phyloP scores from a whole-genome alignment of 2,329 filamentous ascomycete genomes.

The Microdochium nivale region DNA sequence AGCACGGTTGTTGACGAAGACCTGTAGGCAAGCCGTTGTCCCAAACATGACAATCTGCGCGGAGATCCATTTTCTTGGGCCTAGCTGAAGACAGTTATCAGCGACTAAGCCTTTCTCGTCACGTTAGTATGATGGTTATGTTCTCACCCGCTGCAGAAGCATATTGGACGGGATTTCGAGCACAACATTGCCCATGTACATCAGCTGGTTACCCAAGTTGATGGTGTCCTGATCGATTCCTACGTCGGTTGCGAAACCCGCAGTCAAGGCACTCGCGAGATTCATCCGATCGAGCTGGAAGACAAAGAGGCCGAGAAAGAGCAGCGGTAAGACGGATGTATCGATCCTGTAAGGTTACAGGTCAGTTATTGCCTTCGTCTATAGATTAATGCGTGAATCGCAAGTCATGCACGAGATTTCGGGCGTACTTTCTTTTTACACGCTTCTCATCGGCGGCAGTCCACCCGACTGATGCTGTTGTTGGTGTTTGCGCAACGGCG shows the following conservation, averaged over 20 bases:
- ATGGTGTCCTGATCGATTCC: slow-evolving; percentile 34
- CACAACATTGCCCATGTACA: slow-evolving; percentile 41
- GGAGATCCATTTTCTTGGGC: slow-evolving; percentile 39
- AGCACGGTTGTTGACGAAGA: slow-evolving; percentile 26
- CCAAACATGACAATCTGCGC: slow-evolving; percentile 39
- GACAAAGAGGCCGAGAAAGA: slow-evolving; percentile 39
- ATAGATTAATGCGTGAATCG: too few relatives aligned
- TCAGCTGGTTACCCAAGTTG: slow-evolving; percentile 43
- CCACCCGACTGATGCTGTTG: too few relatives aligned
- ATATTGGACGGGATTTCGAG: slow-evolving; percentile 46
- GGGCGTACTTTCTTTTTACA: too few relatives aligned
- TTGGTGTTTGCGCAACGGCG: too few relatives aligned
- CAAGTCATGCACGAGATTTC: too few relatives aligned
- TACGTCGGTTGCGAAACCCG: slow-evolving; percentile 33
- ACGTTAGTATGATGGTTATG: too few relatives aligned
- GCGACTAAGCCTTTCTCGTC: background rate
- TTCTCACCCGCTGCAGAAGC: slow-evolving; percentile 15
- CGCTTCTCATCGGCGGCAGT: too few relatives aligned
- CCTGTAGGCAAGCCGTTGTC: slow-evolving; percentile 33
- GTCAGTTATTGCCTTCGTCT: too few relatives aligned
- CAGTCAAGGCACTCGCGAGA: slow-evolving; percentile 41
- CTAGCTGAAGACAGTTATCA: slow-evolving; percentile 18
- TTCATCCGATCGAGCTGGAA: slow-evolving; percentile 47
- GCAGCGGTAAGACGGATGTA: slow-evolving; percentile 34
- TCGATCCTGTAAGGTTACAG: slow-evolving; percentile 27